phyloP scores from a whole-genome alignment of 2,329 filamentous ascomycete genomes.

The Colletotrichum sp. region DNA sequence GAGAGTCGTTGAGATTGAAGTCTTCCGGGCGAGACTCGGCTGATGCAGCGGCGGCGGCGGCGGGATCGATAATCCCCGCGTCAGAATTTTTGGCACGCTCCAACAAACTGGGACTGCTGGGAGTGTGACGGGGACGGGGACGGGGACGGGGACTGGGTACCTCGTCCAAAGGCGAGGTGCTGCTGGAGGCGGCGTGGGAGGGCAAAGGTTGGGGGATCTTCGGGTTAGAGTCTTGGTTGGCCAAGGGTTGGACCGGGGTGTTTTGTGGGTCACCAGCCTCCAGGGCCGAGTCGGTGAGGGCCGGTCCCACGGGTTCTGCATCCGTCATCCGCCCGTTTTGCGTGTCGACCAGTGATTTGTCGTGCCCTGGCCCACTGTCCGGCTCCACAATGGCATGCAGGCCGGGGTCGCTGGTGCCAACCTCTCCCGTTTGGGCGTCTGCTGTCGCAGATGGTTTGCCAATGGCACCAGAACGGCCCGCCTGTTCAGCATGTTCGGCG shows the following conservation, averaged over 20 bases:
- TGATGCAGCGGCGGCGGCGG: not conserved
- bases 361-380: not conserved
- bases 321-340: slow-evolving; percentile 19
- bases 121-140: not conserved
- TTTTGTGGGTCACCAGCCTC: slow-evolving; percentile 17
- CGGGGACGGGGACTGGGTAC: not conserved
- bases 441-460: slow-evolving; percentile 2
- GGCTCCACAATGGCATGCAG: slow-evolving; percentile 19
- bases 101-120: not conserved
- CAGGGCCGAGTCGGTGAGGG: slow-evolving; percentile 24
- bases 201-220: slow-evolving; percentile 20
- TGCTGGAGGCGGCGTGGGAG: not conserved
- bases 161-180: not conserved
- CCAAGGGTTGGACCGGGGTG: slow-evolving; percentile 19
- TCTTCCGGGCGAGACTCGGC: slow-evolving; percentile 21
- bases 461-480: slow-evolving; percentile 10
- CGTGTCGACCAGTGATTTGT: slow-evolving; percentile 23
- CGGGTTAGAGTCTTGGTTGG: slow-evolving; percentile 21
- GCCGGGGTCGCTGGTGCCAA: slow-evolving; percentile 1
- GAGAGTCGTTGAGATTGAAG: slow-evolving; percentile 29
- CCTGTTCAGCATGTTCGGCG: slow-evolving; percentile 1
- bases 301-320: slow-evolving; percentile 21
- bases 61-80: slow-evolving; percentile 14
- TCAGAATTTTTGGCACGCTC: slow-evolving; percentile 17
- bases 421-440: slow-evolving; percentile 4